Conservation (phyloP, 495 filamentous ascomycete species). For the Hyaloscypha bicolor region DNA sequence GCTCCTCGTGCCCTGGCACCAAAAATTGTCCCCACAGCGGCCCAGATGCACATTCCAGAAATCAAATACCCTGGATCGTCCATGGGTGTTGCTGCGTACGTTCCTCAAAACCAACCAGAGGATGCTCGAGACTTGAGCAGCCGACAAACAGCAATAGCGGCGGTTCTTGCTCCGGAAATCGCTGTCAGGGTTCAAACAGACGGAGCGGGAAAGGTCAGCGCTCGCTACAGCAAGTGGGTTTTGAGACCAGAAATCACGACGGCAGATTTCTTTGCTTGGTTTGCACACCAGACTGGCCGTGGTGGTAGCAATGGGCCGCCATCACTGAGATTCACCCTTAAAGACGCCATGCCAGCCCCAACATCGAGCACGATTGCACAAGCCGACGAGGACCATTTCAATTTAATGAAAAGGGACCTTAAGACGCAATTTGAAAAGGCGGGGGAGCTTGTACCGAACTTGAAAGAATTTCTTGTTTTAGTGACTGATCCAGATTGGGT, state of each 20-base stretch:
- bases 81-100: no score
- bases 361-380: neutral
- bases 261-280: conserved; percentile 23
- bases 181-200: conserved; percentile 1
- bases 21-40: no score
- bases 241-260: neutral
- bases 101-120: no score
- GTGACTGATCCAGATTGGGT: conserved; percentile 5
- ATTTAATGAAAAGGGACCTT: conserved; percentile 11
- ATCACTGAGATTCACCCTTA: conserved; percentile 18
- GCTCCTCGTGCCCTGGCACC: no score
- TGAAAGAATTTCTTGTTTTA: conserved; percentile 22
- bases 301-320: neutral
- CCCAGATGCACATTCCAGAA: no score
- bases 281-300: conserved; percentile 14
- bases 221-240: neutral
- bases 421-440: conserved; percentile 2
- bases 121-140: no score
- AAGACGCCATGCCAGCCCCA: conserved; percentile 20
- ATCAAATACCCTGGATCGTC: no score
- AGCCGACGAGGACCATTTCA: conserved; percentile 16
- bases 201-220: neutral
- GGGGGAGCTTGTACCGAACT: conserved; percentile 4
- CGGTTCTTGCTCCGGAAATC: neutral
- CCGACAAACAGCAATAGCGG: no score